Base-by-base conservation (phyloP, 2,329 filamentous ascomycete species). In the Cladosporium sp. region DNA sequence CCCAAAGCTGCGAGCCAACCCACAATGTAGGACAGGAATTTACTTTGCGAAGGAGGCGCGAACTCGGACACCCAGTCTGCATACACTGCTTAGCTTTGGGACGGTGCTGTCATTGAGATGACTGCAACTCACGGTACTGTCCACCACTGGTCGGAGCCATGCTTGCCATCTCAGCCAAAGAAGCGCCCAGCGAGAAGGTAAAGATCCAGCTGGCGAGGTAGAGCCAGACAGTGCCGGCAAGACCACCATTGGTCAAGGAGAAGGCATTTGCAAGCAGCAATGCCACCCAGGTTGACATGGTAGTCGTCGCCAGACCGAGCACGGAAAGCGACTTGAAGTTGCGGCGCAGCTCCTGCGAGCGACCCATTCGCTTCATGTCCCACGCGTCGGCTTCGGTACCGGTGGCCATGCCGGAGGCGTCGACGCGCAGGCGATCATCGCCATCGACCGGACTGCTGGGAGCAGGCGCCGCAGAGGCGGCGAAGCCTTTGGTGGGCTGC, bases 1-100 rank as follows among this genome's bases (percentile, higher is more conserved):
- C 34, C 28, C 12, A 74, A 64, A 1, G 70, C 70, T 8, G 65
- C 67, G 60, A 71, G 71, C 72, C 72, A 74, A 8, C 67, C 66
- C 4, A 58, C 57, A 10, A 59, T 59, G 56, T 64, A 65, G 36
- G 57, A 63, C 37, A 68, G 40, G 13, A 63, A 45, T 10, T 62
- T 61, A 58, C 70, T 66, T 37, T 64, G 69, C 24, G 60, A 25
- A 9, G 63, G 64, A 12, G 68, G 68, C 3, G 67, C 67, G 37
- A 71, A 70, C 44, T 71, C 68, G 19, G 60, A 64, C 20, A 69
- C 66, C 70, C 67, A 68, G 60, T 69, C 52, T 55, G 15, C 10
- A n/a, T 7, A 9, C 2, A 32, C 8, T 10, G 12, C 5, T 12
- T 34, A 32, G 13, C 22, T 22, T 25, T 3, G 32, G 20, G 6